These are phyloP conservation scores for Penicillium polonicum DNA, from an alignment of 2,329 filamentous ascomycete species.

Conservation along the genomic window DNA sequence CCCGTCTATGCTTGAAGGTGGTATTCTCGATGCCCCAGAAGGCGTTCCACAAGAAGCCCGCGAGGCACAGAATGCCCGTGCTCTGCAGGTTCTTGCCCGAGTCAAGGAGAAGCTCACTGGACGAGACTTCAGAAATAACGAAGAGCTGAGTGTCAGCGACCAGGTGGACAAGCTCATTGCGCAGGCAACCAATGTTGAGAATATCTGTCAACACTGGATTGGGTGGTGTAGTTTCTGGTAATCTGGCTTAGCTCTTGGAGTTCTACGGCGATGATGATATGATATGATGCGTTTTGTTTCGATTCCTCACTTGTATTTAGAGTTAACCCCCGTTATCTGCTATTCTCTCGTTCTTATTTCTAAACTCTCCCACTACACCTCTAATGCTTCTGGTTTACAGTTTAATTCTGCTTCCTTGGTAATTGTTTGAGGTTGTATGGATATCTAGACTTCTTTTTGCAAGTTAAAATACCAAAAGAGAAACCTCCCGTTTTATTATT, in stretches of 20 bases:
- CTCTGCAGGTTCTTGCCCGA: constrained; percentile 83
- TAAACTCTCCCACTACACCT: background rate
- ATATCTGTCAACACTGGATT: constrained; percentile 97
- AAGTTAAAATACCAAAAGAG: background rate
- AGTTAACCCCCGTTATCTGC: constrained; percentile 10
- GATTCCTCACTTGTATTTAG: constrained; percentile 19
- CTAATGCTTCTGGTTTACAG: background rate
- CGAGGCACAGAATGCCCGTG: constrained; percentile 90
- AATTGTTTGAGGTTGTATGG: background rate
- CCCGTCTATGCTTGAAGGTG: constrained; percentile 66
- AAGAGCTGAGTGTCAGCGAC: constrained; percentile 78
- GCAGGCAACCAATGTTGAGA: constrained; percentile 95
- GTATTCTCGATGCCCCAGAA: constrained; percentile 45
- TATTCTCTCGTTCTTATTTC: constrained; percentile 12
- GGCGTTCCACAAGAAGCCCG: constrained; percentile 46
- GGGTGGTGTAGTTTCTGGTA: constrained; percentile 99
- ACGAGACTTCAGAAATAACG: constrained; percentile 80
- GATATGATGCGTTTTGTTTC: constrained; percentile 24
- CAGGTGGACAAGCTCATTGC: constrained; percentile 94
- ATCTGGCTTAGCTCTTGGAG: constrained; percentile 22
- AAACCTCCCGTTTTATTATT: background rate
- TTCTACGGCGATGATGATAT: constrained; percentile 27
- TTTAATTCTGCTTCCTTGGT: background rate
- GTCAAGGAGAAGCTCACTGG: constrained; percentile 96
- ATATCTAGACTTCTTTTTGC: background rate